Conservation (phyloP, 805 yeast species). For the Scheffersomyces stipitis region DNA sequence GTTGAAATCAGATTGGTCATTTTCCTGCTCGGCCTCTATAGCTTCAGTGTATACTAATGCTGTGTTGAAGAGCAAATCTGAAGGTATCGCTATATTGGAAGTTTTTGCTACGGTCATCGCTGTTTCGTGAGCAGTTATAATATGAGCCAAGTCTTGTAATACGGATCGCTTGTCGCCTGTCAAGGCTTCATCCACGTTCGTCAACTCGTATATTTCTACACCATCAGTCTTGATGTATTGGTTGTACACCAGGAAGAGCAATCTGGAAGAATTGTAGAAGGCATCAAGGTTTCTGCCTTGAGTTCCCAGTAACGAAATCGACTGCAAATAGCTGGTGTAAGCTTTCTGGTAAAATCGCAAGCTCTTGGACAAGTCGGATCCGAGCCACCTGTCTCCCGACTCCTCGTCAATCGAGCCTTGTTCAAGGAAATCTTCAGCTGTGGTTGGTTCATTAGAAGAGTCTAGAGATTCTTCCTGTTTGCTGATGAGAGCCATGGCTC, state of each 20-base stretch:
- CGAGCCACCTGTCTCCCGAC: constrained; percentile 72
- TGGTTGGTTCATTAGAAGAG: constrained; percentile 25
- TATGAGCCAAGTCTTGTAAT: constrained; percentile 34
- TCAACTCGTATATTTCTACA: constrained; percentile 29
- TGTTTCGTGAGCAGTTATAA: constrained; percentile 40
- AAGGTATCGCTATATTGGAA: constrained; percentile 18
- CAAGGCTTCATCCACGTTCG: constrained; percentile 34
- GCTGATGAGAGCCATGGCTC: constrained; percentile 10
- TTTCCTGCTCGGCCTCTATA: constrained; percentile 36
- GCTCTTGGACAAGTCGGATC: constrained; percentile 64
- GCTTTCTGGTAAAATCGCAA: constrained; percentile 66
- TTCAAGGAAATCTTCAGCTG: constrained; percentile 55
- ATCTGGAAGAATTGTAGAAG: constrained; percentile 57
- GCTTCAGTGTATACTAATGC: constrained; percentile 49
- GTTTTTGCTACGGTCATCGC: constrained; percentile 26
- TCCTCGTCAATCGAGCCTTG: constrained; percentile 64
- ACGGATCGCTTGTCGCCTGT: constrained; percentile 30
- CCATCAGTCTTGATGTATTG: constrained; percentile 51
- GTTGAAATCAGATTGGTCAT: constrained; percentile 11
- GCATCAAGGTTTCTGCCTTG: constrained; percentile 38
- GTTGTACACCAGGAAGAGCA: constrained; percentile 57
- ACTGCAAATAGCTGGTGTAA: constrained; percentile 39
- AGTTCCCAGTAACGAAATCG: constrained; percentile 23
- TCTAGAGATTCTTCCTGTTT: constrained; percentile 6
- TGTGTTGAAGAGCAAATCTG: constrained; percentile 48